Base-by-base conservation (phyloP, 2,329 filamentous ascomycete species). In the Trichoderma sp. region DNA sequence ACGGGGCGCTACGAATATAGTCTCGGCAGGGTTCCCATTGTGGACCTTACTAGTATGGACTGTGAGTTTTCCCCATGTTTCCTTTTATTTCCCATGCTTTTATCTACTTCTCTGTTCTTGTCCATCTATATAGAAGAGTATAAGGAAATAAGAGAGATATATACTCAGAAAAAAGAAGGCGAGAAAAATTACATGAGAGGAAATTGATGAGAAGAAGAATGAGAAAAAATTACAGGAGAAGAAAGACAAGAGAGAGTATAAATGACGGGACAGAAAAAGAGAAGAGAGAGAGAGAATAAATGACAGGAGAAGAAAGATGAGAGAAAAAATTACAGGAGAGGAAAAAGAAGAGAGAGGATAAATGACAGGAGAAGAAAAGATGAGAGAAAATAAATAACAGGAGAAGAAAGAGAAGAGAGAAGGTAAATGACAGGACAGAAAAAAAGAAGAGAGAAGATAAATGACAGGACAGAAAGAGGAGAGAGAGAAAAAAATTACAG, bases 21-120 rank as follows among this genome's bases (percentile, higher is more conserved):
- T 73, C 91, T 98, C 72, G 94, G 93, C 65, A 91, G 91, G 17
- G 85, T 96, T 34, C 86, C 90, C 34, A 90, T 98, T 58, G 85
- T 94, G 68, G 93, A 98, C 78, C 84, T 98, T 68, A 88, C 91
- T 74, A 89, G 91, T 73, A 88, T 98, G 85, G 95, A 96, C 80
- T 89, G 92, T 92, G 85, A 82, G 90, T 84, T 20, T 26, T 50
- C 13, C 30, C 30, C 57, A 59, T 59, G 57, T 34, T 59, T 59
- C 57, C 67, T 39, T 17, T 17, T 20, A 15, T 43, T 62, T 30
- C 28, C 28, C 57, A 15, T 32, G 7, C 57, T 36, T 28, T 47
- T 7, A 30, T 3, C 32, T 26, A n/a, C 43, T 64, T 64, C 57
- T 20, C 66, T 62, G 57, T 62, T 61, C 39, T 47, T 36, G 55